A percentile compares a stretch with the other conserved stretches of the same genome.
These are phyloP conservation scores for Pilobolus umbonatus DNA, from an alignment of 192 early-diverging fungal genomes.

Conservation along the genomic window DNA sequence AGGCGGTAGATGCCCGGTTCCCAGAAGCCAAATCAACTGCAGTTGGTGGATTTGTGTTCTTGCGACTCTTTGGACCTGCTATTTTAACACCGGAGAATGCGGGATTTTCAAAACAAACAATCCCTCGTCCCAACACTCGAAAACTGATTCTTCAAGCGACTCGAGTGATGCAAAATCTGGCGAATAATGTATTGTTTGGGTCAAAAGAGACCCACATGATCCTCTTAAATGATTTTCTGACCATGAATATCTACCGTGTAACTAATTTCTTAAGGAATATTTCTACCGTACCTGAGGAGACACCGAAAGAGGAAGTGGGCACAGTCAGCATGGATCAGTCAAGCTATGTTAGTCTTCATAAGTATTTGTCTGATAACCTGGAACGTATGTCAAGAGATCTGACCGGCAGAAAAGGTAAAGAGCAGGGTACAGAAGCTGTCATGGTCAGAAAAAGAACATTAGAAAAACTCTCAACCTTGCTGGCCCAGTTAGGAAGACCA, in stretches of 20 bases:
- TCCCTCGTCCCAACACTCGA: slow-evolving; percentile 65
- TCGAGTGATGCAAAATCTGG: slow-evolving; percentile 94
- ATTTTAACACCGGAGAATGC: slow-evolving; percentile 88
- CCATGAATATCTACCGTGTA: slow-evolving; percentile 76
- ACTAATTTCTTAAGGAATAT: slow-evolving; percentile 76
- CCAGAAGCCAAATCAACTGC: slow-evolving; percentile 79
- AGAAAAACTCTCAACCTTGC: slow-evolving; percentile 69
- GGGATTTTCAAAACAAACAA: slow-evolving; percentile 55
- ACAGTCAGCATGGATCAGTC: slow-evolving; percentile 21
- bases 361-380: slow-evolving; percentile 62
- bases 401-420: slow-evolving; percentile 23
- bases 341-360: slow-evolving; percentile 40
- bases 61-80: slow-evolving; percentile 91
- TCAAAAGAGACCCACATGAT: slow-evolving; percentile 94
- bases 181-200: slow-evolving; percentile 93
- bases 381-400: slow-evolving; percentile 67
- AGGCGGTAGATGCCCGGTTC: slow-evolving; percentile 72
- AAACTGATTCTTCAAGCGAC: slow-evolving; percentile 85
- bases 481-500: slow-evolving; percentile 79
- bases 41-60: slow-evolving; percentile 91
- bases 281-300: slow-evolving; percentile 35
- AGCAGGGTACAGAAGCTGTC: slow-evolving; percentile 6
- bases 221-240: slow-evolving; percentile 81
- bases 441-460: slow-evolving; percentile 60
- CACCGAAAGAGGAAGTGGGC: background rate